phyloP scores from a whole-genome alignment of 495 filamentous ascomycete species.

The Rostrohypoxylon terebratum region DNA sequence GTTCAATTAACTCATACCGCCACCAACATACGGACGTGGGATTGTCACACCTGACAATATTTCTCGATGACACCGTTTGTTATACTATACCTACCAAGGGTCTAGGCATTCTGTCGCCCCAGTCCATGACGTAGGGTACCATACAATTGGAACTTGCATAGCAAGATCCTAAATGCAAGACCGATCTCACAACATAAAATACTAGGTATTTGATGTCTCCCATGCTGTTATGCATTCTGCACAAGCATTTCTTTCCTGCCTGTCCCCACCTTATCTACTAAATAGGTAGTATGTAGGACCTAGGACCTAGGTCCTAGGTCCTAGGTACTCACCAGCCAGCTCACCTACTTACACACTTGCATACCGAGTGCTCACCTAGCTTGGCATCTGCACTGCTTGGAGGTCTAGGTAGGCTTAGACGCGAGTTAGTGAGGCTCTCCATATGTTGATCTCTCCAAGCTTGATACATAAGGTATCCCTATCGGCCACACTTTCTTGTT shows the following conservation, averaged over 20 bases:
- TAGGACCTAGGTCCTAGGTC: too few species aligned
- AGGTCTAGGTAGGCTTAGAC: conserved; percentile 25
- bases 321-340: background rate
- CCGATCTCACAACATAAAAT: conserved; percentile 44
- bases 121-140: conserved; percentile 41
- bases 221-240: conserved; percentile 50
- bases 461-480: conserved; percentile 48
- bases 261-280: conserved; percentile 1
- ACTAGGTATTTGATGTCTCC: conserved; percentile 48
- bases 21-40: conserved; percentile 45
- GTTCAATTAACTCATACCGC: conserved; percentile 36
- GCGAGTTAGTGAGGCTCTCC: conserved; percentile 35
- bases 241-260: conserved; percentile 35
- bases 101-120: conserved; percentile 41
- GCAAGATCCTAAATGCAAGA: conserved; percentile 40
- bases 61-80: conserved; percentile 39
- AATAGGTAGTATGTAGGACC: too few species aligned
- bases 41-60: conserved; percentile 26
- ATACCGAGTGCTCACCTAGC: background rate
- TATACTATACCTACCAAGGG: conserved; percentile 6
- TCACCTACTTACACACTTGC: background rate
- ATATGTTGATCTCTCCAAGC: conserved; percentile 27
- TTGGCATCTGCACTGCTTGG: background rate
- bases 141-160: conserved; percentile 40
- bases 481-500: conserved; percentile 34